These are phyloP conservation scores for Borealophlyctis nickersoniae DNA, from an alignment of 192 early-diverging fungal species.

Conservation along the genomic window DNA sequence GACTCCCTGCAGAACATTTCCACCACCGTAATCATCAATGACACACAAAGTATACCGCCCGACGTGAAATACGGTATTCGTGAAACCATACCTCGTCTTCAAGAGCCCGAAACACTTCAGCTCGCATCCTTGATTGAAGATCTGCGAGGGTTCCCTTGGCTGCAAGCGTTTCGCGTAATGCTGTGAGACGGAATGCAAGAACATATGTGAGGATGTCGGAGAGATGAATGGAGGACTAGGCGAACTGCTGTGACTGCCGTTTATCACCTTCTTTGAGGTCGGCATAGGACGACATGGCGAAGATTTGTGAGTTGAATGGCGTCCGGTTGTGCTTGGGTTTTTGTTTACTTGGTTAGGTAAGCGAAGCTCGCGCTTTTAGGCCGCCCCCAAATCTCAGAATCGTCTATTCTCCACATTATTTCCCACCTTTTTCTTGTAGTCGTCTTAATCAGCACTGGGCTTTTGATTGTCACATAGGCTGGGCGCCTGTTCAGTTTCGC, in stretches of 20 bases:
- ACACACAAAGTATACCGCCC: background rate
- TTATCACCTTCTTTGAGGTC: conserved; percentile 29
- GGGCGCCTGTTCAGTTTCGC: no score
- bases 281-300: conserved; percentile 28
- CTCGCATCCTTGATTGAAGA: conserved; percentile 36
- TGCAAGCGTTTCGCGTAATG: conserved; percentile 29
- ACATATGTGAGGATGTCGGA: background rate
- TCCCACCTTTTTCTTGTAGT: no score
- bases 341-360: no score
- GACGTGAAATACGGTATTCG: background rate
- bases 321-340: no score
- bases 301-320: no score
- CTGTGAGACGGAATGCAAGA: conserved; percentile 13
- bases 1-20: background rate
- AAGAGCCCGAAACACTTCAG: conserved; percentile 39
- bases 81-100: conserved; percentile 27
- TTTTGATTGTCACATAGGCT: no score
- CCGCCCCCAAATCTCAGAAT: no score
- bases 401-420: no score
- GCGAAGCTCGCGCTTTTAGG: no score
- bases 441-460: no score
- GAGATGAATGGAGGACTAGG: background rate
- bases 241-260: background rate
- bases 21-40: background rate
- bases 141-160: conserved; percentile 30